Conservation (phyloP, 805 yeast species). For the Nakazawaea populi region DNA sequence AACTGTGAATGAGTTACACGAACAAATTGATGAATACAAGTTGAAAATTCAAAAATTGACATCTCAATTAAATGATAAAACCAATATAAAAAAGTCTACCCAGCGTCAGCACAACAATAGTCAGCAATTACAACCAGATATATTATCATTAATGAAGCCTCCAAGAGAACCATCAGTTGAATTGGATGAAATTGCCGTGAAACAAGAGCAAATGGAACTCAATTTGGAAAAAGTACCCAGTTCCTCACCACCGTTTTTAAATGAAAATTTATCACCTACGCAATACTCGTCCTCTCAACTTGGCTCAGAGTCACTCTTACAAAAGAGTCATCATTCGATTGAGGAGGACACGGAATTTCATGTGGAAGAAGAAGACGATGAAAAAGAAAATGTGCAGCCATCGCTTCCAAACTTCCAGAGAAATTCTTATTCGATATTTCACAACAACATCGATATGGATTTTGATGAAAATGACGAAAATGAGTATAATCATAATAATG, state of each 20-base stretch:
- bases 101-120: background rate
- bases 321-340: no score
- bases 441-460: constrained; percentile 5
- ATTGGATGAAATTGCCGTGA: background rate
- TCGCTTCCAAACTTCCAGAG: background rate
- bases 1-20: background rate
- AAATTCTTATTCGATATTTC: constrained; percentile 5
- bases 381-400: background rate
- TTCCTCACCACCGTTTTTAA: background rate
- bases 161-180: background rate
- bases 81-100: background rate
- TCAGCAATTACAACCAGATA: background rate
- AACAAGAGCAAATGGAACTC: background rate
- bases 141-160: background rate
- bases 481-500: background rate
- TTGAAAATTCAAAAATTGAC: background rate
- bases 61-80: background rate
- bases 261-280: background rate
- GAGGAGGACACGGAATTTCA: background rate
- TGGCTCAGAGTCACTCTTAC: background rate
- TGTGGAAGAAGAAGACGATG: background rate
- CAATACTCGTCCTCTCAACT: background rate
- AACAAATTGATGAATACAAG: background rate
- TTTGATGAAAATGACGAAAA: background rate
- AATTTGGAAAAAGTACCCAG: background rate